Evolutionary conservation across 306 rosid genomes (phyloP).

Genomic region (Betula pendula): DNA sequence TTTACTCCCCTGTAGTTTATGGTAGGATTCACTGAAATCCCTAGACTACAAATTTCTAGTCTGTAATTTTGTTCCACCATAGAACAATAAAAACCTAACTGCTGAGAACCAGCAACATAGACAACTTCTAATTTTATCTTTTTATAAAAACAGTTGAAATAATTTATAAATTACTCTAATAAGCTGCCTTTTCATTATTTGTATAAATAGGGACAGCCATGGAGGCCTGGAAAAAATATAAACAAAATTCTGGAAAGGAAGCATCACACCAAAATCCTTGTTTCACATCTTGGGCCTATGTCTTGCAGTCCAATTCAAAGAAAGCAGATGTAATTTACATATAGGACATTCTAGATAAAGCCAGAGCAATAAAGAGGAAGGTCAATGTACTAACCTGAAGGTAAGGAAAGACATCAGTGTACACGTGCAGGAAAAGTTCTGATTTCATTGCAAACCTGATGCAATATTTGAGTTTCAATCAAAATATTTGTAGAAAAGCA

Average conservation of each 20-base stretch:
- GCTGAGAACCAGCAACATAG: not conserved
- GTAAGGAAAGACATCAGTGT: constrained; percentile 55
- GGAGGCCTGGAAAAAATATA: not conserved
- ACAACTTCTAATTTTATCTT: not conserved
- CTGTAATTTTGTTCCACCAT: not conserved
- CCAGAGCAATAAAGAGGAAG: constrained; percentile 3
- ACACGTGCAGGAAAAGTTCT: constrained; percentile 56
- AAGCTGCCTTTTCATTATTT: not conserved
- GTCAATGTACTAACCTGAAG: constrained; percentile 63
- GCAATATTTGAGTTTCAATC: constrained; percentile 21
- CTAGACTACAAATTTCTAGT: not conserved
- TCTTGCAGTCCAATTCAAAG: not conserved
- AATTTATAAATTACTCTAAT: not conserved
- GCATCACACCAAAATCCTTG: not conserved
- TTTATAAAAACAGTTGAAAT: no score
- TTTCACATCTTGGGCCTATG: not conserved
- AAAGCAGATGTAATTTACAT: constrained; percentile 8
- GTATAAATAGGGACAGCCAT: not conserved
- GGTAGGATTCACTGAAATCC: not conserved
- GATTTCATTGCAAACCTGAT: constrained; percentile 76
- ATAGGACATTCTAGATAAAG: not conserved
- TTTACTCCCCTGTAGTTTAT: not conserved
- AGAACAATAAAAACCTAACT: not conserved
- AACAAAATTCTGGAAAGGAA: not conserved
- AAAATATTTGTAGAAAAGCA: constrained; percentile 12